Evolutionary conservation across 768 basidiomycete genomes (phyloP).

Genomic region (Mycena crocata): DNA sequence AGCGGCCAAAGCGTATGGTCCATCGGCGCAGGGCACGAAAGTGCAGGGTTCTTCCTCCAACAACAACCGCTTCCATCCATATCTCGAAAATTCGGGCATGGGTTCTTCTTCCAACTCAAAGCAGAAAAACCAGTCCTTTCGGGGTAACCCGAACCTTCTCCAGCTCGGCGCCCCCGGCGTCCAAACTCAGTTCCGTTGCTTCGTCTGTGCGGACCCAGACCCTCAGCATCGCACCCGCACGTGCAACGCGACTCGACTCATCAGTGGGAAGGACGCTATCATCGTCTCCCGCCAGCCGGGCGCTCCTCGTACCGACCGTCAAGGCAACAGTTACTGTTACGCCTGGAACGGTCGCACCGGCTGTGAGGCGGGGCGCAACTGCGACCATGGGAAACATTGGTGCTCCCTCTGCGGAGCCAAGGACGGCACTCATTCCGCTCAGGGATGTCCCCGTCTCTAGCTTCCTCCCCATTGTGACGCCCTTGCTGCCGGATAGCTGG

Average conservation of each 20-base stretch:
- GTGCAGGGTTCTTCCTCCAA: not conserved
- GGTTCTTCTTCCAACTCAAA: not conserved
- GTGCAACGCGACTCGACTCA: conserved; percentile 13
- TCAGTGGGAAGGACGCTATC: conserved; percentile 19
- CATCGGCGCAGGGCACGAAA: too few relatives aligned
- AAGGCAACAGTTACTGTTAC: conserved; percentile 32
- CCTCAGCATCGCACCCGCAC: conserved; percentile 6
- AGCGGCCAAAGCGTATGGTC: not conserved
- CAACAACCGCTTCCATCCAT: not conserved
- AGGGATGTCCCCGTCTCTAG: conserved; percentile 32
- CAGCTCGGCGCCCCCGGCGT: not conserved
- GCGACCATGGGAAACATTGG: conserved; percentile 18
- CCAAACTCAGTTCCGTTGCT: conserved; percentile 7
- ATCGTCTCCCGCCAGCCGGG: not conserved
- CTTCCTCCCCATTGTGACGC: conserved; percentile 37
- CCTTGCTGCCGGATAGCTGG: conserved; percentile 37
- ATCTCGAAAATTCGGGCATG: too few relatives aligned
- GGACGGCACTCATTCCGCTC: conserved; percentile 29
- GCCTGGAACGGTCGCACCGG: conserved; percentile 26
- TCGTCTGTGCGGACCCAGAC: conserved; percentile 30
- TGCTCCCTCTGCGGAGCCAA: conserved; percentile 32
- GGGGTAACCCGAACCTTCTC: not conserved
- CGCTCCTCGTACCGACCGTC: conserved; percentile 2
- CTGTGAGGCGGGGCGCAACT: not conserved
- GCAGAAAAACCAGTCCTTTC: not conserved